Evolutionary conservation across 2,329 filamentous ascomycete species (phyloP).

Genomic region (Colletotrichum graminicola): DNA sequence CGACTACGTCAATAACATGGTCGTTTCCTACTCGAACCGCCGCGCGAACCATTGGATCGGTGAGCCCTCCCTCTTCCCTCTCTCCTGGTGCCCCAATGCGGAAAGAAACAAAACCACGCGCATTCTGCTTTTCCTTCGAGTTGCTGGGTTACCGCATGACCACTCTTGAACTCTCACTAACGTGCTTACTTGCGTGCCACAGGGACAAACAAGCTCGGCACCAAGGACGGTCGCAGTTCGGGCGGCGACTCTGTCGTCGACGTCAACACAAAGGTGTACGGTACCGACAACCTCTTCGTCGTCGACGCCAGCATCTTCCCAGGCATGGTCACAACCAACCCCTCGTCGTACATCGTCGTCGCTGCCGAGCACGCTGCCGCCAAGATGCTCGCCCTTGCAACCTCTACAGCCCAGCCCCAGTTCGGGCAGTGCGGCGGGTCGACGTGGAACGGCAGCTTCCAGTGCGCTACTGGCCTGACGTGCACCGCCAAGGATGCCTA

Average conservation of each 20-base stretch:
- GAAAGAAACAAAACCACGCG: neutral
- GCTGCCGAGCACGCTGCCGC: constrained; percentile 70
- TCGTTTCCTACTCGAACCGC: constrained; percentile 56
- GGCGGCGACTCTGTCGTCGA: constrained; percentile 72
- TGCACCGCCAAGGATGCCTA: constrained; percentile 43
- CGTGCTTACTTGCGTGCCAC: neutral
- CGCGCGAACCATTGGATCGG: constrained; percentile 66
- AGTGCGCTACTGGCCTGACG: constrained; percentile 41
- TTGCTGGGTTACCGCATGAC: neutral
- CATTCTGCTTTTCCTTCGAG: neutral
- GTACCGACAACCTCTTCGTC: constrained; percentile 76
- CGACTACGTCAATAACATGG: constrained; percentile 66
- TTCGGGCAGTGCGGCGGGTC: constrained; percentile 45
- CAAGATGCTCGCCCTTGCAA: constrained; percentile 42
- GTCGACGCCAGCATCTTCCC: constrained; percentile 78
- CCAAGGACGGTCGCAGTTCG: constrained; percentile 63
- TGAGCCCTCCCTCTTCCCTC: constrained; percentile 24
- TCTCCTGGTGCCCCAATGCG: neutral
- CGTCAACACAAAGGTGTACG: constrained; percentile 72
- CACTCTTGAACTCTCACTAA: too few relatives aligned
- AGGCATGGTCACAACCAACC: constrained; percentile 77
- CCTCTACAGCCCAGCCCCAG: constrained; percentile 25
- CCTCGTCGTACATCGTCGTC: constrained; percentile 73
- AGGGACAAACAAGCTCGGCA: constrained; percentile 70
- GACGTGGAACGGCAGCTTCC: constrained; percentile 45